Conservation (phyloP, 352 stramenopile genomes). For the Phytophthora palmivora region DNA sequence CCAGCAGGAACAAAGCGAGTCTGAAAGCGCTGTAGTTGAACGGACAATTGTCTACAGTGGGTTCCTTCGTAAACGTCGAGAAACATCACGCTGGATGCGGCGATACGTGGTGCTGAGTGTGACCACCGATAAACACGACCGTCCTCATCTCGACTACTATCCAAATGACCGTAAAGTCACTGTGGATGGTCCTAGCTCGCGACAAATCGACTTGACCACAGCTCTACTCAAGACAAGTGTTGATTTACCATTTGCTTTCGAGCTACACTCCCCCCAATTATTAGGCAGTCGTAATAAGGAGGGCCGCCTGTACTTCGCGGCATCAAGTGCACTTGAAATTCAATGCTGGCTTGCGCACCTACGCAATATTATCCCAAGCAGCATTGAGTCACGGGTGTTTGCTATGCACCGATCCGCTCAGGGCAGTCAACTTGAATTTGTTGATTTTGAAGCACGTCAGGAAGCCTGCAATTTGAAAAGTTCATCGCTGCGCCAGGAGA, state of each 20-base stretch:
- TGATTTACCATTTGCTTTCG: conserved; percentile 84
- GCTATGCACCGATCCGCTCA: conserved; percentile 79
- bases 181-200: conserved; percentile 46
- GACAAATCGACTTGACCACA: conserved; percentile 64
- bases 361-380: conserved; percentile 75
- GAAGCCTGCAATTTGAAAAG: conserved; percentile 50
- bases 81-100: conserved; percentile 83
- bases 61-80: conserved; percentile 77
- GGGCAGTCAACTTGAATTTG: conserved; percentile 62
- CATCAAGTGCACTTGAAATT: conserved; percentile 85
- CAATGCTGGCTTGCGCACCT: conserved; percentile 91
- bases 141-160: conserved; percentile 74
- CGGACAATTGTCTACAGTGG: conserved; percentile 51
- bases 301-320: conserved; percentile 88
- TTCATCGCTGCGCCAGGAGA: conserved; percentile 39
- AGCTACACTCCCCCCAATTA: conserved; percentile 91
- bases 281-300: conserved; percentile 86
- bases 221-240: conserved; percentile 85
- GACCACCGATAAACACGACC: conserved; percentile 30
- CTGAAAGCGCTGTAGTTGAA: not conserved
- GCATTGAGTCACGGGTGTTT: conserved; percentile 78
- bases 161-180: conserved; percentile 59
- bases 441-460: conserved; percentile 65
- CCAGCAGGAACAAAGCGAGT: conserved; percentile 18
- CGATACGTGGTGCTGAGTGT: conserved; percentile 76